Percentiles rank a stretch among this genome's conserved stretches.
Evolutionary conservation across 768 basidiomycete genomes (phyloP).

Genomic region (Suillus occidentalis): DNA sequence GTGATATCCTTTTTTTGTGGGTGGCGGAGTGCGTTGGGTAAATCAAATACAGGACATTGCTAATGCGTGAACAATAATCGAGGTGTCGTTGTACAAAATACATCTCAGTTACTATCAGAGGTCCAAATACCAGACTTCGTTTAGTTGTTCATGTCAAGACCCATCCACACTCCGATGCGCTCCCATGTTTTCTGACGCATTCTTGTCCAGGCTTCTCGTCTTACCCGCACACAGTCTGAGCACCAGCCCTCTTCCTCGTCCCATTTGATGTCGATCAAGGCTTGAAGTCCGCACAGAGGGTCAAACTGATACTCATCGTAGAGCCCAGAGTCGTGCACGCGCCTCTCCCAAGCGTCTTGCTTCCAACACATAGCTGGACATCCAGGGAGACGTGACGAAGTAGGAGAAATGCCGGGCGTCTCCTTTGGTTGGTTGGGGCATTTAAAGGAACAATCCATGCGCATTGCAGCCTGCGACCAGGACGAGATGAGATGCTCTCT

Average conservation of each 20-base stretch:
- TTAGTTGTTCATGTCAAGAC: slow-evolving; percentile 9
- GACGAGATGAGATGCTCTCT: slow-evolving; percentile 8
- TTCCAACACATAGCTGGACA: slow-evolving; percentile 3
- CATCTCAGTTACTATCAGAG: neutral
- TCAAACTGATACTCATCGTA: slow-evolving; percentile 33
- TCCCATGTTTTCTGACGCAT: slow-evolving; percentile 34
- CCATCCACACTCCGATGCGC: slow-evolving; percentile 30
- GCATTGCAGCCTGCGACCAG: slow-evolving; percentile 8
- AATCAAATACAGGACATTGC: neutral
- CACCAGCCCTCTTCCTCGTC: slow-evolving; percentile 34
- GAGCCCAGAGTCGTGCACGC: slow-evolving; percentile 23
- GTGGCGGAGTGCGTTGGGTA: neutral
- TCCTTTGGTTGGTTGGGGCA: slow-evolving; percentile 5
- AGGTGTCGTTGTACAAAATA: neutral
- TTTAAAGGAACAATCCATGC: slow-evolving; percentile 5
- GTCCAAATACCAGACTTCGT: neutral
- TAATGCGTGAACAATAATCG: neutral
- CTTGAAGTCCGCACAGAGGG: slow-evolving; percentile 36
- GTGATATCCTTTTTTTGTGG: neutral
- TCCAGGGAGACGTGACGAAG: slow-evolving; percentile 1
- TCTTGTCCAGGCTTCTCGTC: slow-evolving; percentile 30
- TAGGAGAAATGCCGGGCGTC: slow-evolving; percentile 3
- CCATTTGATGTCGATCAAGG: slow-evolving; percentile 28
- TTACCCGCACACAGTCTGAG: slow-evolving; percentile 30
- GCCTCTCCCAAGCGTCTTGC: slow-evolving; percentile 11